phyloP scores from a whole-genome alignment of 495 filamentous ascomycete species.

The Penicillium soppii region DNA sequence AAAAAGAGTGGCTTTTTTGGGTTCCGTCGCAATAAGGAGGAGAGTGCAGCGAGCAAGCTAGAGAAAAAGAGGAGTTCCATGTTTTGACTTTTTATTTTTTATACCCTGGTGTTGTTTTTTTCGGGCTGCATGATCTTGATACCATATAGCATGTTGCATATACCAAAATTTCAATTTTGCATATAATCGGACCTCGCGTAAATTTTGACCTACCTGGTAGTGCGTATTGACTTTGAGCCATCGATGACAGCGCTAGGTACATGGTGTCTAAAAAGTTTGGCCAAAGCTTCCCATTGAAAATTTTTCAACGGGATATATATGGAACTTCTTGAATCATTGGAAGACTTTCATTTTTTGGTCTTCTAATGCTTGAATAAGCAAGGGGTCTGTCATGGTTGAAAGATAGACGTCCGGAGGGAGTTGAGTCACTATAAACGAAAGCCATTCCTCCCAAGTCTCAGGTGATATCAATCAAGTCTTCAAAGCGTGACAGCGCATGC shows the following conservation, averaged over 20 bases:
- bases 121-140: neutral
- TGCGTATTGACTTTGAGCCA: too few species aligned
- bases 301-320: too few species aligned
- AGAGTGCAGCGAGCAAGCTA: conserved; percentile 35
- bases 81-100: conserved; percentile 38
- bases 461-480: neutral
- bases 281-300: too few species aligned
- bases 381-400: neutral
- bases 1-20: conserved; percentile 55
- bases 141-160: neutral
- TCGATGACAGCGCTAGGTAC: too few species aligned
- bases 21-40: conserved; percentile 32
- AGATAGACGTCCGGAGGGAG: neutral
- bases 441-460: neutral
- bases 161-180: too few species aligned
- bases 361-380: too few species aligned
- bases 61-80: conserved; percentile 54
- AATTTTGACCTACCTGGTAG: too few species aligned
- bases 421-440: neutral
- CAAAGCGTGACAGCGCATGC: conserved; percentile 58
- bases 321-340: too few species aligned
- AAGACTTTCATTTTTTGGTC: too few species aligned
- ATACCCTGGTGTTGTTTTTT: conserved; percentile 17
- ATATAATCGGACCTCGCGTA: too few species aligned
- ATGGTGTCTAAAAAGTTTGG: too few species aligned